These are phyloP conservation scores for Aspergillus aculeatinus DNA, from an alignment of 2,329 filamentous ascomycete species.

Conservation along the genomic window DNA sequence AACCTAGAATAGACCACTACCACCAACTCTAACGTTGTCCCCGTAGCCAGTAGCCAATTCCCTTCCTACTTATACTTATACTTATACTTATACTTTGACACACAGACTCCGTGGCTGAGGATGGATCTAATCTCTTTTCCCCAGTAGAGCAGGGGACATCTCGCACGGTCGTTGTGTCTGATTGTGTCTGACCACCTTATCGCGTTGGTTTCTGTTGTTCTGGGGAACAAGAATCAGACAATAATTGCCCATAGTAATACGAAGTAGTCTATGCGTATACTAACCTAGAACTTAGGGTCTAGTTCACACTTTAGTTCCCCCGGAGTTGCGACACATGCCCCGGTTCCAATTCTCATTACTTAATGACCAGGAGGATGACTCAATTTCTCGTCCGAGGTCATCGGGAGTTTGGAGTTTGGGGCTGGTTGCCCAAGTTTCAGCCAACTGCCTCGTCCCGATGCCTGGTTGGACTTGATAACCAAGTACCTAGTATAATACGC, in stretches of 20 bases:
- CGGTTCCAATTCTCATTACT: slow-evolving; percentile 10
- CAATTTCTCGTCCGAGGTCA: background rate
- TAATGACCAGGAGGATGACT: slow-evolving; percentile 9
- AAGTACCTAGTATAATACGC: too few species aligned
- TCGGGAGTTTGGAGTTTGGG: background rate
- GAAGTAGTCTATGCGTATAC: too few species aligned
- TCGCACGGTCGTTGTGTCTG: background rate
- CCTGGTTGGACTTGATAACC: too few species aligned
- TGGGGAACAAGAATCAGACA: background rate
- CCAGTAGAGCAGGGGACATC: background rate
- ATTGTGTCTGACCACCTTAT: too few species aligned
- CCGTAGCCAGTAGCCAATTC: background rate
- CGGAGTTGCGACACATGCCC: background rate
- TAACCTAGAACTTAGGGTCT: background rate
- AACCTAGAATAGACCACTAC: background rate
- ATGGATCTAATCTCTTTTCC: background rate
- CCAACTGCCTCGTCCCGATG: background rate
- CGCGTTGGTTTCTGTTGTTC: background rate
- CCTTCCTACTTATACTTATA: background rate
- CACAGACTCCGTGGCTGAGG: background rate
- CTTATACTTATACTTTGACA: too few species aligned
- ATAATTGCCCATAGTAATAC: background rate
- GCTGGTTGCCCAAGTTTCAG: background rate
- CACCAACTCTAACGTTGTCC: background rate
- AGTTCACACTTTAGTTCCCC: background rate